These are phyloP conservation scores for Rheum nobile DNA, from an alignment of 148 eudicot species.

Conservation along the genomic window DNA sequence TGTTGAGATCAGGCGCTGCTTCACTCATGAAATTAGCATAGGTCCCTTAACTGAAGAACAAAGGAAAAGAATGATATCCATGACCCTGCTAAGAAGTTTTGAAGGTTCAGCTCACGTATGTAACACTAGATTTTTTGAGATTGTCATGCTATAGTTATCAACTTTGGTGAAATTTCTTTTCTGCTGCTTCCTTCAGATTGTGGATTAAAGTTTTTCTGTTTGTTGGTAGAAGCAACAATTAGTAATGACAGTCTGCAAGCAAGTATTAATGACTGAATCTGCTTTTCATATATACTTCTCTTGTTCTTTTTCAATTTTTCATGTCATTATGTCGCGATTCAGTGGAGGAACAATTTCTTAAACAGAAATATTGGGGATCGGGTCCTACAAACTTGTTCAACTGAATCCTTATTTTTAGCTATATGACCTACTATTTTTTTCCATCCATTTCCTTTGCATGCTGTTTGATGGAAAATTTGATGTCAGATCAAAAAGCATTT, in stretches of 20 bases:
- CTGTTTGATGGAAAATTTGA: neutral
- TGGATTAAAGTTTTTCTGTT: neutral
- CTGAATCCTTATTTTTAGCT: neutral
- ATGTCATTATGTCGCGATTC: neutral
- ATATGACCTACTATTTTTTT: neutral
- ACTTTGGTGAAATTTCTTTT: neutral
- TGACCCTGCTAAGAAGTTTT: slow-evolving; percentile 46
- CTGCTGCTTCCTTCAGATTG: neutral
- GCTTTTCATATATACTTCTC: neutral
- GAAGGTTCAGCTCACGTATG: slow-evolving; percentile 57
- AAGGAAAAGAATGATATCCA: slow-evolving; percentile 60
- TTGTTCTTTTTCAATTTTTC: neutral
- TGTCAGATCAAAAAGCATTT: neutral
- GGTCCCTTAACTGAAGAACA: slow-evolving; percentile 80
- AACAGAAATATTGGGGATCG: neutral
- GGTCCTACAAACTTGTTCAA: neutral
- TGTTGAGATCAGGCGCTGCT: slow-evolving; percentile 79
- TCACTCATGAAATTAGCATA: slow-evolving; percentile 84
- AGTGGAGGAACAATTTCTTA: neutral
- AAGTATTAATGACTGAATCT: neutral
- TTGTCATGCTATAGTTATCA: neutral
- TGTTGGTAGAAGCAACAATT: neutral
- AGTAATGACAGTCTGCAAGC: neutral
- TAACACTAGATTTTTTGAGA: slow-evolving; percentile 7
- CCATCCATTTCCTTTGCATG: neutral